Evolutionary conservation across 1,139 yeast genomes (phyloP), one percentile per base, ranked within the genome.

Genomic region (Candida sojae): DNA sequence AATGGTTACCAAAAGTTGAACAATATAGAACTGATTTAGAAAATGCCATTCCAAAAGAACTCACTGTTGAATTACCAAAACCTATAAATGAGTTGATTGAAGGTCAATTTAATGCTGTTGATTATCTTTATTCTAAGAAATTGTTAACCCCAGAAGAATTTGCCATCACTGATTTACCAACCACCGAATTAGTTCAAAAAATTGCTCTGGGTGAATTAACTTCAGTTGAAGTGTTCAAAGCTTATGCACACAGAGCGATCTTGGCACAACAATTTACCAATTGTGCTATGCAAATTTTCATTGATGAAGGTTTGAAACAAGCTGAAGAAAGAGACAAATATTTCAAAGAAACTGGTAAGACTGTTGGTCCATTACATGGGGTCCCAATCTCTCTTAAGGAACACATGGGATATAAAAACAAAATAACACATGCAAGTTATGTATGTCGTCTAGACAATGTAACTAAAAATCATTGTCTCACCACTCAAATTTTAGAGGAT

Each of bases 301-400:
- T 66, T 25, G 64, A 68, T 13, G 72, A 70, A 51, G 76, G 74
- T 4, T 61, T 71, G 50, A 55, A 66, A 44, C 62, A 70, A 52
- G 75, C 75, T 5, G 52, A 68, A 50, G 59, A 46, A 29, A 63
- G 70, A 53, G 76, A 71, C 50, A 66, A 61, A 11, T 75, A 81
- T 57, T 71, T 70, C 47, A 70, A 68, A 44, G 67, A 73, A 46
- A 66, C 74, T 45, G 91, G 92, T 17, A 79, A 82, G 58, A 68
- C 84, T 0, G 65, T 83, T 47, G 95, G 96, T 40, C 90, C 91
- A 6, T 71, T 87, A 50, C 95, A 87, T 57, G 95, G 95, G 13
- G 69, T 87, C 37, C 95, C 95, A n/a, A 67, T 87, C 35, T 86
- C 93, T 1, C 68, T 88, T 51, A 87, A 87, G 59, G 95, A 87